Conservation (phyloP, 192 early-diverging fungal genomes). For the Coemansia sp. region DNA sequence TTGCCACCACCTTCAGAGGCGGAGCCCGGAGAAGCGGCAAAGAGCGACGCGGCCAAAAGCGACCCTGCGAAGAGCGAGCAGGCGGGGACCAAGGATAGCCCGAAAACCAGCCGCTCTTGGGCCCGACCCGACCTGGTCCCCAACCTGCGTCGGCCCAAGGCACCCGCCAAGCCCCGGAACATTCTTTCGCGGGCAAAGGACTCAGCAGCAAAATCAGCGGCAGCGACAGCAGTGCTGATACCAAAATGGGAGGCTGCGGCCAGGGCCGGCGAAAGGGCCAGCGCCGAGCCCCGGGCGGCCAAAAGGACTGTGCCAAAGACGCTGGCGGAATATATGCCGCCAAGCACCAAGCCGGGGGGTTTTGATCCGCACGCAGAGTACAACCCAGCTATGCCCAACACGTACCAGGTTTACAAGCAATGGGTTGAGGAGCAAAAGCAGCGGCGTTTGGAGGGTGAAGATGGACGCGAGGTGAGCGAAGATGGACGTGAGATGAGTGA, state of each 20-base stretch:
- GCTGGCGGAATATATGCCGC: slow-evolving; percentile 34
- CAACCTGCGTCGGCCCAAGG: slow-evolving; percentile 25
- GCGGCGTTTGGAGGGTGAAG: not conserved
- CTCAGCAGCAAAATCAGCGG: not conserved
- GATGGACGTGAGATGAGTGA: not conserved
- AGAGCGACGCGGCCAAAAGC: too few species aligned
- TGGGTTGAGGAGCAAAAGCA: slow-evolving; percentile 27
- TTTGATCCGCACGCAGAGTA: slow-evolving; percentile 42
- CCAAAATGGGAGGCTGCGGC: not conserved
- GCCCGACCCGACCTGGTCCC: slow-evolving; percentile 23
- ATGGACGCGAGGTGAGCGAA: not conserved
- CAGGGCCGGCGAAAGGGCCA: not conserved
- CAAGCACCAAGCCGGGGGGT: not conserved
- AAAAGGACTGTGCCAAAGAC: slow-evolving; percentile 3
- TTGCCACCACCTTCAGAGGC: too few species aligned
- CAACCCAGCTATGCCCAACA: slow-evolving; percentile 31
- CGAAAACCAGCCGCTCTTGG: slow-evolving; percentile 8
- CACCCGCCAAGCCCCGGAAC: not conserved
- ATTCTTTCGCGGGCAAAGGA: not conserved
- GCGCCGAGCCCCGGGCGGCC: not conserved
- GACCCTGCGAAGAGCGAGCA: not conserved
- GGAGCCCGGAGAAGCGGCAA: too few species aligned
- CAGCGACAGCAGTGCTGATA: not conserved
- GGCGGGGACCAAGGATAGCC: not conserved
- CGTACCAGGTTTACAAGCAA: slow-evolving; percentile 29